A percentile compares a stretch with the other conserved stretches of the same genome.
Evolutionary conservation across 805 yeast species (phyloP).

Genomic region (Middelhovenomyces tepae): DNA sequence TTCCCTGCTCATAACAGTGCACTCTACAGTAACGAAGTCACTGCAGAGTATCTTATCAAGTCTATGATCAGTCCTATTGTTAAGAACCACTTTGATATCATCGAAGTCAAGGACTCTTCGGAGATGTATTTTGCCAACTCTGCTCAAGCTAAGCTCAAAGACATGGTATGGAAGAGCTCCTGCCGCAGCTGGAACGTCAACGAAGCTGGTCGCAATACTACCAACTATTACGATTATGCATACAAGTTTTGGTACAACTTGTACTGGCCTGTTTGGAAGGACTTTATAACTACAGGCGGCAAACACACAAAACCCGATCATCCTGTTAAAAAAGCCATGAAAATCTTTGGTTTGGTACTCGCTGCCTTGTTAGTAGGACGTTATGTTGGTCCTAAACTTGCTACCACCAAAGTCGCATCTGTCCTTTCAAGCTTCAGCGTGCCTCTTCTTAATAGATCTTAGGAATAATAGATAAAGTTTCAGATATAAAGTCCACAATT

Average conservation of each 20-base stretch:
- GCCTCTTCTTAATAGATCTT: no score
- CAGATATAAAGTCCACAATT: no score
- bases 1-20: slow-evolving; percentile 16
- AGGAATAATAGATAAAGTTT: no score
- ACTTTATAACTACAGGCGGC: slow-evolving; percentile 10
- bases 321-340: slow-evolving; percentile 4
- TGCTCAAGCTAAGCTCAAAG: slow-evolving; percentile 4
- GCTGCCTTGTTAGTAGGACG: no score
- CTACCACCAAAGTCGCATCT: no score
- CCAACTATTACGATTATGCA: slow-evolving; percentile 10
- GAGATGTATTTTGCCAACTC: slow-evolving; percentile 8
- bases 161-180: slow-evolving; percentile 10
- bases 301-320: slow-evolving; percentile 5
- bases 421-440: no score
- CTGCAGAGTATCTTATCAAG: slow-evolving; percentile 11
- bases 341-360: no score
- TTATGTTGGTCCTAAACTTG: no score
- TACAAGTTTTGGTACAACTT: slow-evolving; percentile 10
- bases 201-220: slow-evolving; percentile 9
- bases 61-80: slow-evolving; percentile 10
- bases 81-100: slow-evolving; percentile 3
- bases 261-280: slow-evolving; percentile 9
- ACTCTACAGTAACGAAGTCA: slow-evolving; percentile 12
- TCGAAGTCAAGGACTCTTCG: slow-evolving; percentile 12
- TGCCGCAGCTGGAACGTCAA: slow-evolving; percentile 14